Conservation (phyloP, 352 stramenopile species). For the Phytophthora brassicae region DNA sequence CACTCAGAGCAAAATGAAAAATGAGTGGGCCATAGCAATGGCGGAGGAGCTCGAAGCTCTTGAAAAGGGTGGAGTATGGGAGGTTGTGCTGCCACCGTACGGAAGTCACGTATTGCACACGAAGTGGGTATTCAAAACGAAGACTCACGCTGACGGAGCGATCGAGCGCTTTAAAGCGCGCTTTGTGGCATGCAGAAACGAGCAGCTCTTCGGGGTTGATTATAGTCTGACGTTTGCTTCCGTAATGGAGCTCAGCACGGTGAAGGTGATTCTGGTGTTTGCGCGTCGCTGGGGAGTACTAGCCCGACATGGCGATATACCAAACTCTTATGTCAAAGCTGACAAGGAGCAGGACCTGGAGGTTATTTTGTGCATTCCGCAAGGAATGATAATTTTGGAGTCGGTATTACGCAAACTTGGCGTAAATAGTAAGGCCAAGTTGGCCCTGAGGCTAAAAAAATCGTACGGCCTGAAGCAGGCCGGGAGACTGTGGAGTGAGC, state of each 20-base stretch:
- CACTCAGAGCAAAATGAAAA: slow-evolving; percentile 7
- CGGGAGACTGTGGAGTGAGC: slow-evolving; percentile 12
- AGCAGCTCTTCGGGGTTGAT: no score
- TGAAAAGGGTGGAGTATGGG: slow-evolving; percentile 12
- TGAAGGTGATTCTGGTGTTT: slow-evolving; percentile 1
- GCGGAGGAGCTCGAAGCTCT: background rate
- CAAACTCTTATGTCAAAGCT: no score
- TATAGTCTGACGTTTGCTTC: no score
- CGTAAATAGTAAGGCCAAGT: background rate
- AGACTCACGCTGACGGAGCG: no score
- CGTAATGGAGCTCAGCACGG: no score
- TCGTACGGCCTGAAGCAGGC: slow-evolving; percentile 14
- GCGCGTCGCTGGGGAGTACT: background rate
- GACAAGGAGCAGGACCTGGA: slow-evolving; percentile 22
- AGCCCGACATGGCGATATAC: no score
- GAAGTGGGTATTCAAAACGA: slow-evolving; percentile 18
- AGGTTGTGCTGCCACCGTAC: background rate
- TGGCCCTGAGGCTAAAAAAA: slow-evolving; percentile 5
- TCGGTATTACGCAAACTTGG: background rate
- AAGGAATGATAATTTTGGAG: background rate
- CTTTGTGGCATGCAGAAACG: no score
- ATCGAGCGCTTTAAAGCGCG: no score
- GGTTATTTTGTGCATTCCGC: slow-evolving; percentile 21
- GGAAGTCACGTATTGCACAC: slow-evolving; percentile 15
- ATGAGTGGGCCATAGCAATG: slow-evolving; percentile 4